Percentiles rank a stretch among this genome's conserved stretches.
phyloP scores from a whole-genome alignment of 768 basidiomycete genomes.

The Collybiopsis luxurians region DNA sequence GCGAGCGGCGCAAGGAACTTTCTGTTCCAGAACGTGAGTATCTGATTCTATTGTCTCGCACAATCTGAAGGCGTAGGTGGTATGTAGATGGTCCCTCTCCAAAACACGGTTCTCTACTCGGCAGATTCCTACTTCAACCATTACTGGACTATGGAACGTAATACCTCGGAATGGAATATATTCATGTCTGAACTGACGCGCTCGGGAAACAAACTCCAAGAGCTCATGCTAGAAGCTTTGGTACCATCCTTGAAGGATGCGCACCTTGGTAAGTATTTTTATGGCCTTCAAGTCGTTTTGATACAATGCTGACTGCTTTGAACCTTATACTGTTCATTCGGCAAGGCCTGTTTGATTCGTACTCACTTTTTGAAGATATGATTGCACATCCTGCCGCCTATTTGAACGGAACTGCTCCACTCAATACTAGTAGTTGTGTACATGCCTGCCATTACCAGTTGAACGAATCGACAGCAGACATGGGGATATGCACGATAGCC shows the following conservation, averaged over 20 bases:
- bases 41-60: background rate
- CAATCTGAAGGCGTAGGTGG: background rate
- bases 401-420: constrained; percentile 61
- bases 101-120: constrained; percentile 32
- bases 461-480: constrained; percentile 23
- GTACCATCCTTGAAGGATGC: constrained; percentile 47
- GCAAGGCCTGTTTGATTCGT: constrained; percentile 59
- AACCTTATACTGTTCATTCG: background rate
- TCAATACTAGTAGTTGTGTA: constrained; percentile 55
- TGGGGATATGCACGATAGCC: constrained; percentile 30
- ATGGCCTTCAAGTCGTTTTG: no score
- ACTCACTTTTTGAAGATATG: constrained; percentile 60
- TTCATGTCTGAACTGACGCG: constrained; percentile 51
- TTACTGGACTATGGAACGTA: constrained; percentile 32
- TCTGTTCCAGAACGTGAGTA: constrained; percentile 47
- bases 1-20: constrained; percentile 46
- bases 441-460: constrained; percentile 44
- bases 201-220: constrained; percentile 50
- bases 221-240: constrained; percentile 48
- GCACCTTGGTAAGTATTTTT: constrained; percentile 50
- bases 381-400: constrained; percentile 46
- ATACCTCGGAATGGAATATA: constrained; percentile 50
- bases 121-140: constrained; percentile 28
- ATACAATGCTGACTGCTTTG: no score
- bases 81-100: constrained; percentile 40